A percentile compares a stretch with the other conserved stretches of the same genome.
Evolutionary conservation across 306 rosid species (phyloP).

Genomic region (Heteromeles arbutifolia): DNA sequence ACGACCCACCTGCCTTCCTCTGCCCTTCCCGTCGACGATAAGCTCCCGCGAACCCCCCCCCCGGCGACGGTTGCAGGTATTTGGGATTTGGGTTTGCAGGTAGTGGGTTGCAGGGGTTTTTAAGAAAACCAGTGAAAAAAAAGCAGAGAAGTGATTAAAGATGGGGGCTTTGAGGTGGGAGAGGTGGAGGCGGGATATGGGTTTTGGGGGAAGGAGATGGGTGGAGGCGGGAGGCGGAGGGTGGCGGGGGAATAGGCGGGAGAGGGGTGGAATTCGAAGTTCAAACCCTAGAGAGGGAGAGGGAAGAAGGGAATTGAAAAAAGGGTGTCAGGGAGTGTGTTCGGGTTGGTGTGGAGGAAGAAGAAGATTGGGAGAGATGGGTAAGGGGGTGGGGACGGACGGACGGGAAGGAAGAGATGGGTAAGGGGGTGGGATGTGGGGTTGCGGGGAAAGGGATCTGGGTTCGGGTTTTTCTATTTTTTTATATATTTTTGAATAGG

Average conservation of each 20-base stretch:
- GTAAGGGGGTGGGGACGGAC: too few relatives aligned
- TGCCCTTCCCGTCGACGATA: too few relatives aligned
- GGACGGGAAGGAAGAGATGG: too few relatives aligned
- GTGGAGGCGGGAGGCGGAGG: background rate
- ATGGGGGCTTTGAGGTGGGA: background rate
- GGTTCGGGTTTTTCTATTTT: too few relatives aligned
- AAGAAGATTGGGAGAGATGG: background rate
- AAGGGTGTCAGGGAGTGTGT: slow-evolving; percentile 12
- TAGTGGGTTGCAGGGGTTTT: background rate
- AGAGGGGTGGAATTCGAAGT: background rate
- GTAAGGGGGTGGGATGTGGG: too few relatives aligned
- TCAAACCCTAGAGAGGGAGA: background rate
- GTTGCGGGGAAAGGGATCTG: too few relatives aligned
- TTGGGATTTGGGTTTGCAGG: too few relatives aligned
- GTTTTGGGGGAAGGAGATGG: background rate
- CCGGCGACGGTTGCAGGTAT: too few relatives aligned
- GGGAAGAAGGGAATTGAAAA: slow-evolving; percentile 30
- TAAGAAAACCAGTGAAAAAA: background rate
- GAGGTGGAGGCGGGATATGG: background rate
- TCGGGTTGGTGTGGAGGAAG: slow-evolving; percentile 12
- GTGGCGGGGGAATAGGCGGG: background rate
- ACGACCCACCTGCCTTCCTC: too few relatives aligned
- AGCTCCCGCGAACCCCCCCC: too few relatives aligned
- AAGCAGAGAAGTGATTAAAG: background rate
- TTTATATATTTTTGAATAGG: too few relatives aligned